Evolutionary conservation across 345 rosid species (phyloP), one percentile per base, ranked within the genome.

Genomic region (Salix purpurea): DNA sequence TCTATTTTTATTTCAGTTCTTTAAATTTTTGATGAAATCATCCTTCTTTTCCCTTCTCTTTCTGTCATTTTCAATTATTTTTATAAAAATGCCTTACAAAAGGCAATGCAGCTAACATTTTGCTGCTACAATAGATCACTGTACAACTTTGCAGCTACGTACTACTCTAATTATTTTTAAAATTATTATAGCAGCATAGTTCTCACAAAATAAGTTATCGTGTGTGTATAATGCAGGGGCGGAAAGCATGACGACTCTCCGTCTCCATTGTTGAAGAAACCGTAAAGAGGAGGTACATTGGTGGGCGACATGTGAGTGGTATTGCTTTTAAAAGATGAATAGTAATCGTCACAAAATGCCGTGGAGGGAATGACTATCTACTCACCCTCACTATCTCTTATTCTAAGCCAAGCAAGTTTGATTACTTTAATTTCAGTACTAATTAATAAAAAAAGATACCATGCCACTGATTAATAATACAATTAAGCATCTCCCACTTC

Each of bases 311-410:
- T 36, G 75, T 77, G 80, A 65, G 75, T 50, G 32, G 39, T 8
- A 7, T 7, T 16, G 71, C 70, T 71, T 77, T 77, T 14, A 8
- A 14, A n/a, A 0, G 61, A 11, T 23, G 70, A n/a, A 64, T n/a
- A 71, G 48, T 18, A 23, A 46, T 14, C 5, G 54, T 77, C 54
- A 46, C n/a, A 13, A 46, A 74, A 18, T 44, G 11, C 19, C 26
- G 4, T 34, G 52, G n/a, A 8, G 56, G 16, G 34, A 76, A 76
- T 85, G 89, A 73, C 77, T 46, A 24, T 87, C 90, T 81, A 85
- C 76, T 87, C 88, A 89, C 77, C 75, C 52, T 74, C 87, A 86
- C 88, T 37, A 26, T 79, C 85, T 84, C 66, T 46, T 62, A 24
- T 16, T 78, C 21, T 37, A 67, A 68, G 8, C 75, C 72, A 77